Base-by-base conservation (phyloP, 176 grass and related monocot species). In the Carex kokanica region DNA sequence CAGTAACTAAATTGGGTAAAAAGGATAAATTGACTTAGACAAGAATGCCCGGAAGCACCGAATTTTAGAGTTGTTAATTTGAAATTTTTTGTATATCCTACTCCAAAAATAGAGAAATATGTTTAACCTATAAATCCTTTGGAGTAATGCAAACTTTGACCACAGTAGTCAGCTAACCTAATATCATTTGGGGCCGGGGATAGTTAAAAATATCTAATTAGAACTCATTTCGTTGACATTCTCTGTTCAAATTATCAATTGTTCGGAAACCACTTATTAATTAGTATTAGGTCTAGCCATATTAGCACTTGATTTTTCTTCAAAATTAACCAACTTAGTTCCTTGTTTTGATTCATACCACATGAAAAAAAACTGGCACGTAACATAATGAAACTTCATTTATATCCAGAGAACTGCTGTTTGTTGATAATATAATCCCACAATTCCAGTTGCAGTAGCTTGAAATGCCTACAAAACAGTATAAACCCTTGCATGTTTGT, bases 81-180 rank as follows among this genome's bases (percentile, higher is more conserved):
- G 16, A 31, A 38, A 68, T 6, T 67, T 18, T 21, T 56, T 14
- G 71, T 24, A 51, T 52, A 51, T 27, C 43, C 40, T 23, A 49
- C 11, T 78, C 49, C 23, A 56, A 56, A 55, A 32, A 78, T 78
- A 78, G 73, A 78, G 25, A 78, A 56, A 31, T 17, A 55, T 78
- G 73, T 29, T 18, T 29, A 75, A 54, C 5, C 21, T 52, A 75
- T 54, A 25, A 17, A 13, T 75, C 5, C 2, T 77, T 32, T 54
- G 13, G 21, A 2, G 2, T 43, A 70, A 70, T 43, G 67, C 32
- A 43, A 43, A 71, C 8, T 21, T 71, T 10, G 8, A 71, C 36
- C 5, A 6, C 36, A 41, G 18, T 69, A 40, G 34, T 41, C 15
- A 29, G 3, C 15, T 67, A 67, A 36, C 13, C 1, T 60, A 60